Conservation (phyloP, 2,329 filamentous ascomycete genomes). For the Chaetothyriales sp. region DNA sequence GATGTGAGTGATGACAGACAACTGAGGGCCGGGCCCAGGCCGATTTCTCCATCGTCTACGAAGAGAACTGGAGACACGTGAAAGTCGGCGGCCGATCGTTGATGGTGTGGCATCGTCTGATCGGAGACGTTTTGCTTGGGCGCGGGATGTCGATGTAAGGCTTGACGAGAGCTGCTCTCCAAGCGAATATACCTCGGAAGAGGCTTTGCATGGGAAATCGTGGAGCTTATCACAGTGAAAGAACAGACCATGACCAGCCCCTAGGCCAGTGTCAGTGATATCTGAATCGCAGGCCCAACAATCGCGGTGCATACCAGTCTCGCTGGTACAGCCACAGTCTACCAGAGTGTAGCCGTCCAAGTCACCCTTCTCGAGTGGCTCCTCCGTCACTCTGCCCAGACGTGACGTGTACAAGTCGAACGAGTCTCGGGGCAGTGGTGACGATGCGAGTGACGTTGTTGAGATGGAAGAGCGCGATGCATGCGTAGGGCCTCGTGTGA, state of each 20-base stretch:
- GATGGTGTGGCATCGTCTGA: conserved; percentile 48
- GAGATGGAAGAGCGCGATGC: conserved; percentile 15
- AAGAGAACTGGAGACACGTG: conserved; percentile 45
- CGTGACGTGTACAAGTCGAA: conserved; percentile 38
- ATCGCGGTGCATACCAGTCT: neutral
- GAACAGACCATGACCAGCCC: neutral
- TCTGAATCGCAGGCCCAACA: neutral
- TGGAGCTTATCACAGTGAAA: neutral
- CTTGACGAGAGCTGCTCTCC: neutral
- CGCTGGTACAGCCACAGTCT: conserved; percentile 3
- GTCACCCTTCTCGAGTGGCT: conserved; percentile 29
- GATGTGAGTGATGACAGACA: conserved; percentile 54
- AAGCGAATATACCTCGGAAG: neutral
- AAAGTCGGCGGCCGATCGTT: conserved; percentile 51
- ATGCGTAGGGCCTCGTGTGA: conserved; percentile 16
- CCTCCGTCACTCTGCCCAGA: conserved; percentile 74
- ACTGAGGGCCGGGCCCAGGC: conserved; percentile 32
- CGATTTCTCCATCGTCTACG: conserved; percentile 41
- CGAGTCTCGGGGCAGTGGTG: conserved; percentile 35
- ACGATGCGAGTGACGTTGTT: conserved; percentile 46
- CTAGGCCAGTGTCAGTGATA: neutral
- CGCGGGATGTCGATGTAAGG: neutral
- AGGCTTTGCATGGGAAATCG: neutral
- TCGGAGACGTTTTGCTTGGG: conserved; percentile 40
- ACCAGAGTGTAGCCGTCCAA: conserved; percentile 13